phyloP scores from a whole-genome alignment of 768 basidiomycete species.

The Russula brevipes region DNA sequence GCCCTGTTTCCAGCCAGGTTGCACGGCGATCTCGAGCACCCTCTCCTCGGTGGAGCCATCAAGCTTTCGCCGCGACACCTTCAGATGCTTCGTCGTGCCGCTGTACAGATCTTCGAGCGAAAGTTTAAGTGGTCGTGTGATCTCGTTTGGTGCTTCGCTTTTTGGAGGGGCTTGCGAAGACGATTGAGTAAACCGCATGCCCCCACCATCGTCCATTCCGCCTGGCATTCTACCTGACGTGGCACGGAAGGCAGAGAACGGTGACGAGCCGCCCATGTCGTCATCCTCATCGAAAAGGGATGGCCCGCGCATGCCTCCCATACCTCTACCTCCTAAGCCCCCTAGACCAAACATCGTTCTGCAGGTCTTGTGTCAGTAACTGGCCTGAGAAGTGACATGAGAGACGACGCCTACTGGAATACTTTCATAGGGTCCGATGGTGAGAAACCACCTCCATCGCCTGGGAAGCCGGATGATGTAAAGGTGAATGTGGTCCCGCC shows the following conservation, averaged over 20 bases:
- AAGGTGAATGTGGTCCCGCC: slow-evolving; percentile 55
- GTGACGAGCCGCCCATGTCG: slow-evolving; percentile 41
- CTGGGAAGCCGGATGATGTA: slow-evolving; percentile 28
- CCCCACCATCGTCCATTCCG: slow-evolving; percentile 37
- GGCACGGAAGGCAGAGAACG: slow-evolving; percentile 34
- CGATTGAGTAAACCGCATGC: neutral
- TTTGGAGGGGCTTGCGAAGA: slow-evolving; percentile 33
- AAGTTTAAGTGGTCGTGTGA: slow-evolving; percentile 77
- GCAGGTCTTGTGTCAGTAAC: slow-evolving; percentile 13
- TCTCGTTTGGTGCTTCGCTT: slow-evolving; percentile 42
- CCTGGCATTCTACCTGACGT: slow-evolving; percentile 58
- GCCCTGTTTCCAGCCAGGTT: slow-evolving; percentile 93
- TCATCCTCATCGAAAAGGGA: slow-evolving; percentile 34
- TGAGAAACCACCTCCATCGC: slow-evolving; percentile 49
- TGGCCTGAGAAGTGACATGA: neutral
- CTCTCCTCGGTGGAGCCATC: slow-evolving; percentile 78
- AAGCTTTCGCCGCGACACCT: slow-evolving; percentile 71
- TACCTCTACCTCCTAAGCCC: slow-evolving; percentile 30
- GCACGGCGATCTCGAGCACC: slow-evolving; percentile 71
- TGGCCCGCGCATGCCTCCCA: slow-evolving; percentile 32
- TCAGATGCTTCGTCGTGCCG: slow-evolving; percentile 83
- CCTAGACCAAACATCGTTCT: slow-evolving; percentile 55
- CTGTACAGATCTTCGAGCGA: slow-evolving; percentile 81
- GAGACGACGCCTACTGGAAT: slow-evolving; percentile 63
- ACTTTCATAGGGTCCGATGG: slow-evolving; percentile 83